These are phyloP conservation scores for Botryobasidium botryosum DNA, from an alignment of 768 basidiomycete genomes.

Conservation along the genomic window DNA sequence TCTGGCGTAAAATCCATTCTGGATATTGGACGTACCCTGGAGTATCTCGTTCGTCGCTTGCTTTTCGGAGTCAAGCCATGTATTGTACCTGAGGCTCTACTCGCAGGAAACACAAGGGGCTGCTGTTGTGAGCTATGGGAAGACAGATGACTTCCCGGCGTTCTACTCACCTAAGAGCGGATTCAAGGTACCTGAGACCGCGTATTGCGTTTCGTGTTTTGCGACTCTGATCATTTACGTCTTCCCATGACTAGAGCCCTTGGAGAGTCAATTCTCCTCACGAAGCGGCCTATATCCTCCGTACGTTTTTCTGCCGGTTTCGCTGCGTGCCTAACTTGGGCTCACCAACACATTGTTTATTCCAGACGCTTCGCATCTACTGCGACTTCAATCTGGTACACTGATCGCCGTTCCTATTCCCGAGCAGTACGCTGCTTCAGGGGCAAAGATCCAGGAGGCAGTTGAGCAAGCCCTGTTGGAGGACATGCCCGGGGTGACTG, in stretches of 20 bases:
- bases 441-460: conserved; percentile 49
- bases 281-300: conserved; percentile 55
- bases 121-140: conserved; percentile 65
- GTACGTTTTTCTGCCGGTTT: conserved; percentile 32
- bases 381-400: conserved; percentile 60
- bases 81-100: not conserved
- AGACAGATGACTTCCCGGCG: conserved; percentile 75
- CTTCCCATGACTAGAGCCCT: conserved; percentile 36
- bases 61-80: not conserved
- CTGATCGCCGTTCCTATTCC: conserved; percentile 88
- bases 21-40: conserved; percentile 57
- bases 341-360: conserved; percentile 5
- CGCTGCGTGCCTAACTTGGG: too few relatives aligned
- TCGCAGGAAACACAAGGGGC: conserved; percentile 86
- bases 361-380: conserved; percentile 48
- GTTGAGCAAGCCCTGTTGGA: conserved; percentile 77
- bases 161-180: conserved; percentile 83
- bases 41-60: conserved; percentile 22
- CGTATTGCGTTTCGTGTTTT: not conserved
- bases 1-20: conserved; percentile 91
- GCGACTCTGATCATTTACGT: not conserved
- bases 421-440: conserved; percentile 46
- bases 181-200: conserved; percentile 34
- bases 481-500: conserved; percentile 61
- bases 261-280: conserved; percentile 51